Conservation (phyloP, 2,329 filamentous ascomycete genomes). For the Stachybotrys elegans region DNA sequence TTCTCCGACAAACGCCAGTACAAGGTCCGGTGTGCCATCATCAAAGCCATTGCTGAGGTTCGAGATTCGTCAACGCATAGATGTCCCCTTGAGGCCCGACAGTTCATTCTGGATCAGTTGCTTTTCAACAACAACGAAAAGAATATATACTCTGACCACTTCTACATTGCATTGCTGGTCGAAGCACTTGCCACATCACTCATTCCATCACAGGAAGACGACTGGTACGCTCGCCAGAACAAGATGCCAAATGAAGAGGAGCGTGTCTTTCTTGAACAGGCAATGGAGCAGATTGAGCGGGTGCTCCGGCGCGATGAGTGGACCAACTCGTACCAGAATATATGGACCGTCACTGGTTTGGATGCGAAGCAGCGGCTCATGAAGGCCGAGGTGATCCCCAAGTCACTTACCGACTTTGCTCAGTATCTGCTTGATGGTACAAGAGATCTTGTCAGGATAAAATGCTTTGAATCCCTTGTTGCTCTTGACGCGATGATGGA, state of each 20-base stretch:
- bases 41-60: conserved; percentile 72
- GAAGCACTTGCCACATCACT: conserved; percentile 54
- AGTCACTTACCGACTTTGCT: conserved; percentile 50
- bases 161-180: conserved; percentile 81
- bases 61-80: conserved; percentile 65
- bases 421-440: conserved; percentile 63
- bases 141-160: conserved; percentile 83
- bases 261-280: conserved; percentile 44
- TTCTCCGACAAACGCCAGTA: conserved; percentile 86
- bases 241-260: conserved; percentile 41
- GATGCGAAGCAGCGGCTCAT: conserved; percentile 58
- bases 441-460: conserved; percentile 57
- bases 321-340: conserved; percentile 62
- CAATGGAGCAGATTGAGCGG: conserved; percentile 60
- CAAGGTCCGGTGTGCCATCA: conserved; percentile 77
- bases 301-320: conserved; percentile 65
- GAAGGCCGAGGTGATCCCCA: conserved; percentile 57
- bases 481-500: conserved; percentile 58
- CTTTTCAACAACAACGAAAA: conserved; percentile 92
- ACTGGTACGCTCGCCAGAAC: conserved; percentile 39
- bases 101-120: conserved; percentile 83
- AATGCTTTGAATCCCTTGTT: conserved; percentile 59
- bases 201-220: conserved; percentile 42
- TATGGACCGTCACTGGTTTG: conserved; percentile 58
- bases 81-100: conserved; percentile 73